phyloP scores from a whole-genome alignment of 176 grass and related monocot species.

The Neostapfia colusana region DNA sequence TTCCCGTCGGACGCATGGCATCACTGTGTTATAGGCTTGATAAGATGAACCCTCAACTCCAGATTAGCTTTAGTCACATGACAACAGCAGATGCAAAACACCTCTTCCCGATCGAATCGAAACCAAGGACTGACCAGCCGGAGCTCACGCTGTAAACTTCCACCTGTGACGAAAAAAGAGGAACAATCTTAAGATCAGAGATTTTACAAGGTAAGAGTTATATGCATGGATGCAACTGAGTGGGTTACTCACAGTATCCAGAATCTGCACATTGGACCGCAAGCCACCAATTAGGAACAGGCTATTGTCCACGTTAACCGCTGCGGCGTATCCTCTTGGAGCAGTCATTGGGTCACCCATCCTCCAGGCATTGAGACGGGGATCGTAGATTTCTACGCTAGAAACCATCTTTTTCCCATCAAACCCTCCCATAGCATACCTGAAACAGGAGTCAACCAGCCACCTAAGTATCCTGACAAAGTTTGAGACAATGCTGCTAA shows the following conservation, averaged over 20 bases:
- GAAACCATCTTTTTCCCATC: conserved; percentile 61
- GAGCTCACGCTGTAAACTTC: conserved; percentile 57
- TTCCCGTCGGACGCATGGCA: neutral
- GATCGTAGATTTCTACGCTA: conserved; percentile 73
- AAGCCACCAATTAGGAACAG: conserved; percentile 71
- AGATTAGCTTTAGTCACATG: conserved; percentile 25
- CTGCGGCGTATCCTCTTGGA: conserved; percentile 67
- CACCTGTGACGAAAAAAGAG: conserved; percentile 47
- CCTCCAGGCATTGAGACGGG: conserved; percentile 62
- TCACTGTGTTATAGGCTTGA: conserved; percentile 21
- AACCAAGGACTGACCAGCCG: conserved; percentile 51
- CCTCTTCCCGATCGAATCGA: conserved; percentile 64
- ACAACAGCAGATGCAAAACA: conserved; percentile 65
- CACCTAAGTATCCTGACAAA: conserved; percentile 23
- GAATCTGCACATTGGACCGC: conserved; percentile 41
- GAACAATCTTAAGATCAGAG: conserved; percentile 6
- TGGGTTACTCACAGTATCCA: conserved; percentile 57
- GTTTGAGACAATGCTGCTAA: conserved; percentile 7
- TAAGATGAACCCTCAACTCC: neutral
- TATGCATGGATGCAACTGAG: neutral
- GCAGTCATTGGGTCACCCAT: conserved; percentile 57
- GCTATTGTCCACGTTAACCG: conserved; percentile 46
- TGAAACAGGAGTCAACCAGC: conserved; percentile 34
- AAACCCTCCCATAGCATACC: conserved; percentile 78
- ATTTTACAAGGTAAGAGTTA: neutral